A percentile compares a stretch with the other conserved stretches of the same genome.
These are phyloP conservation scores for Hippophae rhamnoides DNA, from an alignment of 306 rosid genomes.

Conservation along the genomic window DNA sequence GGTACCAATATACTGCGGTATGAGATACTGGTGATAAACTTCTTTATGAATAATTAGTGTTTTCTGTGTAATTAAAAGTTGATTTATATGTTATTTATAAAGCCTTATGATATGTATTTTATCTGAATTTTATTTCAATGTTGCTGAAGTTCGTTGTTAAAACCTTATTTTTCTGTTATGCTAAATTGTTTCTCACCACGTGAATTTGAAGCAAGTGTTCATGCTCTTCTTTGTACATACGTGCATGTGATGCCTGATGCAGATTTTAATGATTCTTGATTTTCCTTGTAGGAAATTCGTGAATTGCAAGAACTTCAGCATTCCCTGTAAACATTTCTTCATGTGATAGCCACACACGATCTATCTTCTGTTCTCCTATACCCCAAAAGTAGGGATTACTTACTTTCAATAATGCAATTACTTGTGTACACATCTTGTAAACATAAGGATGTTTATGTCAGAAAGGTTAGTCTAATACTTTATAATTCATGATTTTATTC, in stretches of 20 bases:
- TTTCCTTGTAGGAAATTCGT: constrained; percentile 63
- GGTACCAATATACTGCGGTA: constrained; percentile 85
- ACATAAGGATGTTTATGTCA: constrained; percentile 74
- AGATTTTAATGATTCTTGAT: constrained; percentile 5
- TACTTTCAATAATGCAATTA: constrained; percentile 76
- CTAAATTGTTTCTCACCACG: too few species aligned
- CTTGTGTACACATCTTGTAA: constrained; percentile 70
- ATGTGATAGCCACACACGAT: constrained; percentile 70
- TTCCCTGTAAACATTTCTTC: constrained; percentile 75
- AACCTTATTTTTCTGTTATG: too few species aligned
- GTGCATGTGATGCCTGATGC: not conserved
- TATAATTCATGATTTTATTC: constrained; percentile 5
- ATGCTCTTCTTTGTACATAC: too few species aligned
- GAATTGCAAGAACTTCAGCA: constrained; percentile 94
- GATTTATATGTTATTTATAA: too few species aligned
- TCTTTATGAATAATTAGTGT: too few species aligned
- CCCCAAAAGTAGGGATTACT: constrained; percentile 62
- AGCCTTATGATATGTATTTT: too few species aligned
- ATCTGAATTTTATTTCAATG: too few species aligned
- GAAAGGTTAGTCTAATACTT: constrained; percentile 53
- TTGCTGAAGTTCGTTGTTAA: too few species aligned
- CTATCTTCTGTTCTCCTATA: constrained; percentile 72
- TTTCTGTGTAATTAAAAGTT: too few species aligned
- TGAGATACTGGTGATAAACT: not conserved
- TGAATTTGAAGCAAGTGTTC: too few species aligned